Evolutionary conservation across 108 stramenopile genomes (phyloP), one percentile per base, ranked within the genome.

Genomic region (Nitzschia sp.): DNA sequence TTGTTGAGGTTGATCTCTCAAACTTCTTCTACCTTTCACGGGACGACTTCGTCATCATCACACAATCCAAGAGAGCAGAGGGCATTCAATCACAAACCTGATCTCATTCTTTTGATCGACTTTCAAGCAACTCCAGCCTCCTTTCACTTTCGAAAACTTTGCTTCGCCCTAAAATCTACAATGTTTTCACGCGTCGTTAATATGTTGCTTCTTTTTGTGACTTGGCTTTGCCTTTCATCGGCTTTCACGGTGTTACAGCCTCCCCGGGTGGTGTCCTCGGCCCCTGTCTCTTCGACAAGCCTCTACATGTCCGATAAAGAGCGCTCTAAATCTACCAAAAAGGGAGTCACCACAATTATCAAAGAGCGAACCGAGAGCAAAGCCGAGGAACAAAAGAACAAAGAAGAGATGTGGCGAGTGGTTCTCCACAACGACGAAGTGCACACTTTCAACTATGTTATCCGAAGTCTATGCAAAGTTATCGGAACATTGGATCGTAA

Each of bases 371-470:
- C 88, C 15, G 88, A 95, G 53, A 78, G 83, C n/a, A 58, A 92
- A 63, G 69, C 66, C 35, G 90, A 96, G 66, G 88, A 93, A 68
- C 79, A 90, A 21, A 78, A 93, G 27, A 78, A 68, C 0, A 72
- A 75, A 35, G 75, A 76, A 30, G 86, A 90, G 69, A 63, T 73
- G 79, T 97, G 94, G 93, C 84, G 95, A 25, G 94, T 97, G 2
- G 76, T 97, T 21, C 81, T 97, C 33, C 97, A 97, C 85, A 96
- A 97, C 75, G 97, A 97, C 79, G 94, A 96, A 72, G 91, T 96
- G 23, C 95, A 97, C 78, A 96, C 94, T 0, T 96, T 97, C 78
- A 90, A 96, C 58, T 97, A 97, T 62, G 97, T 97, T n/a, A 89
- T 94, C 59, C 81, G 87, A 48, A 85, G 81, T 81, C 79, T 96